A percentile compares a stretch with the other conserved stretches of the same genome.
phyloP scores from a whole-genome alignment of 2,329 filamentous ascomycete genomes.

The Pseudogymnoascus sp. region DNA sequence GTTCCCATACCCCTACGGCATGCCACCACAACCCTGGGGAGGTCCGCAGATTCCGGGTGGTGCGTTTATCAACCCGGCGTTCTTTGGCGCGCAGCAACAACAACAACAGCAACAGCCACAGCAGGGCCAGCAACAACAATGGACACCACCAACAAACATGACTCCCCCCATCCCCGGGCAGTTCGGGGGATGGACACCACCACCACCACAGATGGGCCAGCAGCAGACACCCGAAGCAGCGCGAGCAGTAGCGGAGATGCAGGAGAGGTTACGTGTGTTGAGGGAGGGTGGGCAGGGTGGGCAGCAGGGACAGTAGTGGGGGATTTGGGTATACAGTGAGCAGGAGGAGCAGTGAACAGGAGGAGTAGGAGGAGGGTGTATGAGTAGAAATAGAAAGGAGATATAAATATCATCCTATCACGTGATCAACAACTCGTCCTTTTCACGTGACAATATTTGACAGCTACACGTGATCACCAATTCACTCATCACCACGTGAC shows the following conservation, averaged over 20 bases:
- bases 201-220: not conserved
- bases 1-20: slow-evolving; percentile 33
- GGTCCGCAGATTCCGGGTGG: slow-evolving; percentile 33
- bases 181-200: not conserved
- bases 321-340: not conserved
- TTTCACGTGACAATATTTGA: too few relatives aligned
- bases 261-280: not conserved
- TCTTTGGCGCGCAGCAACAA: slow-evolving; percentile 44
- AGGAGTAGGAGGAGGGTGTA: not conserved
- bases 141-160: not conserved
- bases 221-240: not conserved
- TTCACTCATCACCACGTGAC: not conserved
- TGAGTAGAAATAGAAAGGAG: not conserved
- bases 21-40: slow-evolving; percentile 38
- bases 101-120: slow-evolving; percentile 24
- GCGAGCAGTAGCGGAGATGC: not conserved
- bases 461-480: too few relatives aligned
- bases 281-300: not conserved
- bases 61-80: slow-evolving; percentile 51
- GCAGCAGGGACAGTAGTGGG: not conserved
- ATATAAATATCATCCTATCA: not conserved
- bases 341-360: not conserved
- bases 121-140: slow-evolving; percentile 26
- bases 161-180: not conserved
- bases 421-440: too few relatives aligned